Evolutionary conservation across 495 filamentous ascomycete genomes (phyloP), one percentile per base, ranked within the genome.

Genomic region (Aspergillus conjunctus): DNA sequence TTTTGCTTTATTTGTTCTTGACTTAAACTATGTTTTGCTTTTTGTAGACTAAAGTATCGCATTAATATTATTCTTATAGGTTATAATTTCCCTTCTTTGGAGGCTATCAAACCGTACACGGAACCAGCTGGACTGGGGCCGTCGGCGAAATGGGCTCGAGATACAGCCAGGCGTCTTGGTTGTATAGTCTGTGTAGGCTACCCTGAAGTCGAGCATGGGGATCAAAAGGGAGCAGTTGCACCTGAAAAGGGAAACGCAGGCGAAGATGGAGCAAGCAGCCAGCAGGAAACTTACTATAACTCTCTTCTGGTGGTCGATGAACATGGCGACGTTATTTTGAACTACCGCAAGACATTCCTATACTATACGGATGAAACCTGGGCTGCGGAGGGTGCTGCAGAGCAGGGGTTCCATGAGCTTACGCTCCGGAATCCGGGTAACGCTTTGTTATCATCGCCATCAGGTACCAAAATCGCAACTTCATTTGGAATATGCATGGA

Each of bases 321-420:
- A 11, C 70, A 79, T 1, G 94, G 95, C 14, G 77, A 88, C 48
- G 83, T 88, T 0, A 68, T 96, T 34, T 83, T 81, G 41, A 89
- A 97, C 75, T 97, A 97, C 72, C 88, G 94, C 64, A 98, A 98
- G 71, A 80, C 79, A 21, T 93, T 93, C 64, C 82, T 98, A 57
- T 98, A 93, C 72, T 90, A 90, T 74, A 94, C 91, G 1, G 93
- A 98, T 68, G 91, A 92, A 67, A 90, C 86, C 0, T 98, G 94
- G 94, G 92, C 93, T 1, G 71, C 81, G 2, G 93, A 97, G 74
- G 91, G 91, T 11, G 68, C 73, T 18, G 74, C 77, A 5, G 87
- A 87, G 15, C 91, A 71, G 53, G 72, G 76, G 6, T 79, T 73
- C 43, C 65, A 70, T 30, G 60, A 69, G 22, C 69, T 83, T 14